phyloP scores from a whole-genome alignment of 2,329 filamentous ascomycete genomes.

The Fusarium agapanthi region DNA sequence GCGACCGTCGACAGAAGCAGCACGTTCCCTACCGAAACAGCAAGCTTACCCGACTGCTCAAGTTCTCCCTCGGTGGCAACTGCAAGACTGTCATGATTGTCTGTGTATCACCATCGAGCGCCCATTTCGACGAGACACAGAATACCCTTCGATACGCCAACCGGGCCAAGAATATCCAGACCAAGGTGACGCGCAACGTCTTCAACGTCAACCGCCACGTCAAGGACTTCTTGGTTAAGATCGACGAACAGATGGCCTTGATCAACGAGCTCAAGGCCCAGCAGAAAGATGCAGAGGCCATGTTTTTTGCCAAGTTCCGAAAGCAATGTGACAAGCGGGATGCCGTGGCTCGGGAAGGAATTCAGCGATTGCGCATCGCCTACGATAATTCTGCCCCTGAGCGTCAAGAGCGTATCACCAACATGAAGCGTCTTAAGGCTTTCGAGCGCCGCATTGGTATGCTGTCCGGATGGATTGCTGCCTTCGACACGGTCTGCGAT shows the following conservation, averaged over 20 bases:
- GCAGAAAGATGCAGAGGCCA: conserved; percentile 85
- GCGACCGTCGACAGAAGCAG: conserved; percentile 88
- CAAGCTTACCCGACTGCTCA: conserved; percentile 92
- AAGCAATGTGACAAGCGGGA: conserved; percentile 91
- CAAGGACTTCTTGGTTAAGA: conserved; percentile 99
- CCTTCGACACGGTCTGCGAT: conserved; percentile 86
- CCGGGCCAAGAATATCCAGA: conserved; percentile 98
- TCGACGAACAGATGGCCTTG: conserved; percentile 96
- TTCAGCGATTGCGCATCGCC: conserved; percentile 80
- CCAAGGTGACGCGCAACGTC: conserved; percentile 98
- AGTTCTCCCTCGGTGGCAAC: conserved; percentile 96
- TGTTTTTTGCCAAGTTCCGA: conserved; percentile 86
- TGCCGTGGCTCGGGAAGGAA: conserved; percentile 76
- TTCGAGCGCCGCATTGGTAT: conserved; percentile 86
- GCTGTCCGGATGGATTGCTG: conserved; percentile 91
- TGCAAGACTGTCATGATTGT: conserved; percentile 99
- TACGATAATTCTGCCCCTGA: conserved; percentile 84
- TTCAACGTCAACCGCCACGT: conserved; percentile 99
- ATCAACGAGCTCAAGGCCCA: conserved; percentile 96
- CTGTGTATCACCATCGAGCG: conserved; percentile 94
- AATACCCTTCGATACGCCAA: conserved; percentile 98
- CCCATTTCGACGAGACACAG: conserved; percentile 97
- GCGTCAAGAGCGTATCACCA: conserved; percentile 78
- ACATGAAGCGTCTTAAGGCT: conserved; percentile 83
- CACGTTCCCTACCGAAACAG: conserved; percentile 98